Evolutionary conservation across 495 filamentous ascomycete genomes (phyloP), one percentile per base, ranked within the genome.

Genomic region (Cenococcum geophilum): DNA sequence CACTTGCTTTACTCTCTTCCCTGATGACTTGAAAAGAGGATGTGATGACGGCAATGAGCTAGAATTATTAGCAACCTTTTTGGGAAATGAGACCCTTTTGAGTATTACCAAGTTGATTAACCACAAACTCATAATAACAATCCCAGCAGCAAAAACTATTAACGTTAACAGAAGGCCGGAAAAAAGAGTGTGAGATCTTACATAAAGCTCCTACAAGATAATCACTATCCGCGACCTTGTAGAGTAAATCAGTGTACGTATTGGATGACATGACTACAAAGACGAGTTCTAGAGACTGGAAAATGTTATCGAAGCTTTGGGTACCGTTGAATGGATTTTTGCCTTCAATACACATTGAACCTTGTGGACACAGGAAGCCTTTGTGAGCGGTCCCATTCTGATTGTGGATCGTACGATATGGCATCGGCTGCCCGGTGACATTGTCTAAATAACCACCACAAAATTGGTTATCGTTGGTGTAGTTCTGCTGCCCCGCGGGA

Each of bases 191-290:
- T 16, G 25, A 23, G 25, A 52, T 16, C 49, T 52, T 32, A 52
- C 49, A 76, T 1, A 74, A 62, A 12, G 92, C 89, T 4, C 89
- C 81, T 1, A 87, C 83, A 23, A 96, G 82, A 66, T 93, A 97
- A 67, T 99, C 93, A 58, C 87, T 95, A 70, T 95, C 84, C 34
- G 86, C 89, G 16, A 90, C 90, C 65, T 89, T 89, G 70, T 99
- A 97, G 71, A 99, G 87, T 34, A 99, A 74, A 69, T 97, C 91
- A 1, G 91, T 86, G 71, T 92, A 97, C 0, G 93, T 97, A 74
- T 99, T 99, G 16, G 90, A 89, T 65, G 88, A 95, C 90, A 99
- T 97, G 65, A 97, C 84, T 40, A 99, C 91, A 73, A 99, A 99
- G n/a, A 99, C 92, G 49, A 97, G 74, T 75, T 97, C 90, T 32